phyloP scores from a whole-genome alignment of 2,329 filamentous ascomycete genomes.

The Bipolaris sorokiniana region DNA sequence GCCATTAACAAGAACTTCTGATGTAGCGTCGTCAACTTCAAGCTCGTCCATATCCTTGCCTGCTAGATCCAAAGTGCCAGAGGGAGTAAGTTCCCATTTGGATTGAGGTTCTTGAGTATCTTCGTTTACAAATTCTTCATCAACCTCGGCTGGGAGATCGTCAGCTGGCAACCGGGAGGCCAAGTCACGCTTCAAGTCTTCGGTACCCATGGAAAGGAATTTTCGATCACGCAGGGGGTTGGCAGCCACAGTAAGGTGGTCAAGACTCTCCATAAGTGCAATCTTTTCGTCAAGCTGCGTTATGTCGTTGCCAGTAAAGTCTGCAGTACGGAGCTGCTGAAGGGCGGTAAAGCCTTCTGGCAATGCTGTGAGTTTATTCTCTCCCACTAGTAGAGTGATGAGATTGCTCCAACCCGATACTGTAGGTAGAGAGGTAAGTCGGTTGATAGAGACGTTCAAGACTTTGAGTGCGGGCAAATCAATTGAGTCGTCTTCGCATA shows the following conservation, averaged over 20 bases:
- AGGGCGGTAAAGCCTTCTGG: slow-evolving; percentile 76
- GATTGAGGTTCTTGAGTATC: slow-evolving; percentile 6
- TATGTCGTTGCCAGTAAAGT: slow-evolving; percentile 87
- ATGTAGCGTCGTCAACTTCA: slow-evolving; percentile 45
- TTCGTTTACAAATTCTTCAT: slow-evolving; percentile 13
- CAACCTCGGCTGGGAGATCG: slow-evolving; percentile 4
- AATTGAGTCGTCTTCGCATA: slow-evolving; percentile 60
- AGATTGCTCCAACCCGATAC: slow-evolving; percentile 76
- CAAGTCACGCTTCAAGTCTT: slow-evolving; percentile 79
- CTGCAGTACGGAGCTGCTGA: slow-evolving; percentile 72
- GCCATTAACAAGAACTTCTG: slow-evolving; percentile 55
- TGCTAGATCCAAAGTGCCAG: slow-evolving; percentile 53
- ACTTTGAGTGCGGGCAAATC: slow-evolving; percentile 73
- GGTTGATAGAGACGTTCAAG: slow-evolving; percentile 80
- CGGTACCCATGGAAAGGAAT: slow-evolving; percentile 78
- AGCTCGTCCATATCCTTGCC: slow-evolving; percentile 49
- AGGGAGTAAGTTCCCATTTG: slow-evolving; percentile 41
- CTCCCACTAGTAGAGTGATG: slow-evolving; percentile 75
- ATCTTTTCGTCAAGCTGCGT: slow-evolving; percentile 76
- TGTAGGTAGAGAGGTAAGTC: slow-evolving; percentile 73
- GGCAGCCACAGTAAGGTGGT: slow-evolving; percentile 78
- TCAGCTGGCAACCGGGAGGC: slow-evolving; percentile 65
- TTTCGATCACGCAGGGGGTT: slow-evolving; percentile 91
- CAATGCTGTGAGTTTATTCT: slow-evolving; percentile 79
- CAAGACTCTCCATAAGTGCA: slow-evolving; percentile 77